Conservation (phyloP, 345 rosid species). For the Salix brachista region DNA sequence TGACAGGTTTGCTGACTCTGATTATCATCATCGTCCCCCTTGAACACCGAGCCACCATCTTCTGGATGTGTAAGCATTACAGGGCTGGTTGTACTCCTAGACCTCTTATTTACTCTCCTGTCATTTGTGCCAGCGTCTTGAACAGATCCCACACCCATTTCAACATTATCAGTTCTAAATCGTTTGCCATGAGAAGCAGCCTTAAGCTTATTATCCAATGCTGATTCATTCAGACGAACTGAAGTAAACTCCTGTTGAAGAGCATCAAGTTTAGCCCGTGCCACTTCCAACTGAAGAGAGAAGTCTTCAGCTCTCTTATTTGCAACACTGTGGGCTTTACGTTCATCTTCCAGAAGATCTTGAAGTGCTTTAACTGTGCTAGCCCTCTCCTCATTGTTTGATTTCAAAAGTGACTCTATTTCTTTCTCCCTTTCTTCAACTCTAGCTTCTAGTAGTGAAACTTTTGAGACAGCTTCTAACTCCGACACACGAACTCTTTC, state of each 20-base stretch:
- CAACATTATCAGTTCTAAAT: constrained; percentile 51
- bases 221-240: constrained; percentile 76
- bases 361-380: constrained; percentile 74
- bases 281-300: constrained; percentile 70
- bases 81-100: constrained; percentile 65
- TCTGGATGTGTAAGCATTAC: constrained; percentile 41
- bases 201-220: constrained; percentile 74
- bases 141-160: constrained; percentile 59
- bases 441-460: constrained; percentile 66
- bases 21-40: constrained; percentile 59
- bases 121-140: constrained; percentile 52
- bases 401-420: constrained; percentile 69
- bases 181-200: constrained; percentile 75
- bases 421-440: constrained; percentile 94
- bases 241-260: constrained; percentile 83
- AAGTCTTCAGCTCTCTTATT: constrained; percentile 76
- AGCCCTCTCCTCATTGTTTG: constrained; percentile 76
- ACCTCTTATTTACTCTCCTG: constrained; percentile 56
- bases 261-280: constrained; percentile 75
- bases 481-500: constrained; percentile 58
- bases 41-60: constrained; percentile 61
- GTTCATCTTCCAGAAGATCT: constrained; percentile 75
- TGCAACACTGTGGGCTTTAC: constrained; percentile 69
- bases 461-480: constrained; percentile 65
- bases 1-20: constrained; percentile 56